Evolutionary conservation across 2,329 filamentous ascomycete species (phyloP), one percentile per base, ranked within the genome.

Genomic region (Colletotrichum cordylinicola): DNA sequence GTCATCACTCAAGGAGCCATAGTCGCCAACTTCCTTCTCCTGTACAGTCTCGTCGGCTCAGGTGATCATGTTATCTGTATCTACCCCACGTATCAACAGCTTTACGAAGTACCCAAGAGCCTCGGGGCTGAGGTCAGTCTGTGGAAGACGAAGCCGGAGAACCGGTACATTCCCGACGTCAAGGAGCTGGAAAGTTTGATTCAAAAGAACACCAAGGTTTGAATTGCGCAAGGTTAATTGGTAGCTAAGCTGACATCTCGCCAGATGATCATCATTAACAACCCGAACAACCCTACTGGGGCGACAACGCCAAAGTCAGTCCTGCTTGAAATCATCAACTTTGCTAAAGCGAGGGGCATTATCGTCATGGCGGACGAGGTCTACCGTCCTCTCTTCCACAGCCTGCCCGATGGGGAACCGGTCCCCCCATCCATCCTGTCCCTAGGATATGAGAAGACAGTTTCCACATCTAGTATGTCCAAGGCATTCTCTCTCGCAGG

Each of bases 401-500:
- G 90, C 69, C 78, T 85, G 1, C 89, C 90, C 0, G 82, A 87
- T 43, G 88, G 90, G 27, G 78, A 81, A 72, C 78, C 89, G 73
- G 64, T 65, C 60, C 94, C 91, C 3, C 93, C 94, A 0, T 95
- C 94, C 0, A 88, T 93, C 8, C 87, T 96, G 1, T 92, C 93
- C 0, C 86, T 97, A 60, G 93, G 92, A 43, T 97, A 98, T 83
- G 85, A 90, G 4, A 93, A 92, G 71, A 90, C 91, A n/a, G 88
- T 98, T 33, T 91, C 91, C 12, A 97, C 94, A 0, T 93, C 95
- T 15, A 96, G 94, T n/a, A 91, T 98, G 87, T 96, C 94, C 27
- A 98, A 98, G 85, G 94, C 95, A 1, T 98, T 95, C 84, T 92
- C 94, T 3, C 86, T 98, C 4, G 94, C 95, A 1, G 95, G 95